These are phyloP conservation scores for Picea sitchensis DNA, from an alignment of 75 land plant species.

Conservation along the genomic window DNA sequence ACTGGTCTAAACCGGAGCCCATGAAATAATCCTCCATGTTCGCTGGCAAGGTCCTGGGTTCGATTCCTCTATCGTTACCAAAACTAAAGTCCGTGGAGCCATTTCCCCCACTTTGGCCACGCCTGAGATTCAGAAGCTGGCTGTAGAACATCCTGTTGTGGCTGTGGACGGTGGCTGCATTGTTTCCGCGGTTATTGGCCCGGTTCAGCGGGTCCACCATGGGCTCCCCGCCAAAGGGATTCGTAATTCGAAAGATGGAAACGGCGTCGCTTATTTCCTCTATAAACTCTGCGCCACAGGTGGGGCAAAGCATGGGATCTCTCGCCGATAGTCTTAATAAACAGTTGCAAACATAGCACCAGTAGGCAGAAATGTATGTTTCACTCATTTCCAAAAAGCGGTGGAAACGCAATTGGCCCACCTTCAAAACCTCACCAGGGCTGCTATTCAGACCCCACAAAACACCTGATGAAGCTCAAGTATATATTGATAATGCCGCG, in stretches of 20 bases:
- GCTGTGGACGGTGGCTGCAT: neutral
- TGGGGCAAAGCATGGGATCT: neutral
- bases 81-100: conserved; percentile 23
- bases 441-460: too few relatives aligned
- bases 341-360: too few relatives aligned
- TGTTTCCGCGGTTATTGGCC: neutral
- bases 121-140: neutral
- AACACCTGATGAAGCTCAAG: too few relatives aligned
- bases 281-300: neutral
- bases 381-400: too few relatives aligned
- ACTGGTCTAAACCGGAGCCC: conserved; percentile 40
- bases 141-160: neutral
- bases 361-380: too few relatives aligned
- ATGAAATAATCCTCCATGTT: conserved; percentile 36
- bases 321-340: too few relatives aligned
- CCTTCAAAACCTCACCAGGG: too few relatives aligned
- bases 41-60: conserved; percentile 16
- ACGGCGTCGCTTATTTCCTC: neutral
- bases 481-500: too few relatives aligned
- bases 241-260: neutral
- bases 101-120: neutral
- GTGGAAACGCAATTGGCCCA: too few relatives aligned
- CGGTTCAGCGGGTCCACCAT: neutral
- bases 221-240: neutral
- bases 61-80: conserved; percentile 23